Evolutionary conservation across 495 filamentous ascomycete genomes (phyloP), one percentile per base, ranked within the genome.

Genomic region (Pyrenula massariospora): DNA sequence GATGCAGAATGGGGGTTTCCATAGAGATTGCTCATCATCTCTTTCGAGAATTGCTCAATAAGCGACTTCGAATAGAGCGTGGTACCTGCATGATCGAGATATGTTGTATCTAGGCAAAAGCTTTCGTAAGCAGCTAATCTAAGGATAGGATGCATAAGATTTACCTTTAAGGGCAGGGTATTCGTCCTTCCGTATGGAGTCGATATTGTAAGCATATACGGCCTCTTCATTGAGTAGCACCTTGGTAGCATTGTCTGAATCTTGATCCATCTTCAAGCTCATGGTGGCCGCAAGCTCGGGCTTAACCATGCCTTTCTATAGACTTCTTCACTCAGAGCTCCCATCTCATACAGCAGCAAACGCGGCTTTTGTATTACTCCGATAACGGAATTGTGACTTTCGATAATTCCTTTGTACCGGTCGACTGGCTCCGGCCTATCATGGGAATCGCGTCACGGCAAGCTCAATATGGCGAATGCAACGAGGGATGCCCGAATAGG

Each of bases 1-100:
- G 85, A 87, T 23, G 76, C 74, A 0, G 87, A 90, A 63, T 91
- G 87, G 3, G 87, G 87, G 61, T 91, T 91, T 22, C 87, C 86
- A 57, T 84, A 83, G 42, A 91, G 74, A 58, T 77, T 78, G 2
- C 73, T 57, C 8, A 73, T 67, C 65, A 89, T 73, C 53, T 80
- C 78, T 1, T 71, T 56, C 20, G 80, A 76, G 66, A 87, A 86
- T 12, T 74, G 66, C 19, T 78, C 69, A 23, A 88, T 67, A 22
- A 83, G 71, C 12, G 85, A 84, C 62, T 71, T 79, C 20, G 86
- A 77, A 58, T 86, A 87, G 48, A 87, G 76, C 2, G 87, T 87
- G n/a, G 86, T 79, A 19, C 87, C 87, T 22, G 79, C 80, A 71
- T 91, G 86, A 62, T 90, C 87, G 24, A 91, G 81, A 67, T 91